Percentiles rank a stretch among this genome's conserved stretches.
These are phyloP conservation scores for Malus asiatica DNA, from an alignment of 306 rosid genomes.

Conservation along the genomic window DNA sequence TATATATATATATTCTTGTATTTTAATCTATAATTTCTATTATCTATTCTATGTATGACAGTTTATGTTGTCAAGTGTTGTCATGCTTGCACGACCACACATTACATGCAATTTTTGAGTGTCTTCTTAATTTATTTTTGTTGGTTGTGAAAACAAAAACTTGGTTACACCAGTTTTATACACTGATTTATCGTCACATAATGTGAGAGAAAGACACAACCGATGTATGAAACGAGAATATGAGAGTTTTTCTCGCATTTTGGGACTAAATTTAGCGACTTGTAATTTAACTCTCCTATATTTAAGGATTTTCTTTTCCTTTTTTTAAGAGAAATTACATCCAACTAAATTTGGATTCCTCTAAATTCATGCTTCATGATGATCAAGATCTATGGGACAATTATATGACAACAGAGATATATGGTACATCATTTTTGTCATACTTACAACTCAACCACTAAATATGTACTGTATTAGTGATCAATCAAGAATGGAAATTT, in stretches of 20 bases:
- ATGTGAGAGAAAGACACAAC: background rate
- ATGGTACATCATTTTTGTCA: background rate
- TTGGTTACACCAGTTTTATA: background rate
- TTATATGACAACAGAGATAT: background rate
- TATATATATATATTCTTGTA: background rate
- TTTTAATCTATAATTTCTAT: background rate
- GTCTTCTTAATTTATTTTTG: background rate
- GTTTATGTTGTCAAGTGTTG: background rate
- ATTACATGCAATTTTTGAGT: constrained; percentile 45
- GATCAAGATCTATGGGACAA: background rate
- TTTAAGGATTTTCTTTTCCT: constrained; percentile 4
- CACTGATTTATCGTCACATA: background rate
- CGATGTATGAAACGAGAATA: background rate
- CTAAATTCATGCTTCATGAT: background rate
- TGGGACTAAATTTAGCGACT: background rate
- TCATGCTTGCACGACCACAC: constrained; percentile 39
- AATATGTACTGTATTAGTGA: background rate
- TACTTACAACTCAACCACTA: background rate
- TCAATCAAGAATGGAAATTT: background rate
- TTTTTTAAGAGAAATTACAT: background rate
- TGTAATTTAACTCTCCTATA: background rate
- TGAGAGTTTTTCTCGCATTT: background rate
- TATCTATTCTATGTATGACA: background rate
- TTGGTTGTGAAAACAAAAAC: background rate
- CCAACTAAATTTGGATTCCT: constrained; percentile 3